Evolutionary conservation across 179 eudicot genomes (phyloP), one percentile per base, ranked within the genome.

Genomic region (Spergularia azorica): DNA sequence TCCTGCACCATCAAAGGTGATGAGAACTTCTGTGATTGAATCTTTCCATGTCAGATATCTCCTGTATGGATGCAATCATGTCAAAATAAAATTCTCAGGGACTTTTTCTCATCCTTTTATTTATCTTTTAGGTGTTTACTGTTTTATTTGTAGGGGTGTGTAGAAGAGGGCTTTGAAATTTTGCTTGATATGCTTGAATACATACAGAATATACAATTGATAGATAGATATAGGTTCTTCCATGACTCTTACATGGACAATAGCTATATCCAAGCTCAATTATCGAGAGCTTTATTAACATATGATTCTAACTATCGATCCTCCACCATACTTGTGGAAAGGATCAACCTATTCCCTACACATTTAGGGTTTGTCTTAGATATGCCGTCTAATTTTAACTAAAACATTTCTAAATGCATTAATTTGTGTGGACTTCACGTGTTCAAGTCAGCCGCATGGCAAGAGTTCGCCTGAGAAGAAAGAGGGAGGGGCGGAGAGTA

Each of bases 1-100:
- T 55, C 78, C 78, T 38, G 39, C 41, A 36, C 39, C 78, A 41
- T 39, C 15, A 7, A 75, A 75, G 78, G 78, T 75, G 64, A 66
- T 75, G 56, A 66, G 12, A 21, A 72, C 38, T 75, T 55, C 71
- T 64, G 36, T 65, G 48, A 57, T 63, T 74, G 70, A 36, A 20
- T 32, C 15, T 54, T 8, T 55, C 7, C 52, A 48, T 63, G n/a
- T 73, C 38, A 48, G 67, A 41, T 16, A 51, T 6, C 43, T 63
- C 9, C 4, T 48, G 5, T 6, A 26, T 14, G 18, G 9, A 36
- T 12, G 15, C 48, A 65, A 9, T 17, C 16, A 57, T 10, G 13
- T 15, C 17, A 57, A 57, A 43, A 4, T 43, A 43, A 43, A 43
- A 7, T 43, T 43, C 48, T 43, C 48, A 4, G 5, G 0, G 48